A percentile compares a stretch with the other conserved stretches of the same genome.
Evolutionary conservation across 352 stramenopile species (phyloP).

Genomic region (Globisporangium polare): DNA sequence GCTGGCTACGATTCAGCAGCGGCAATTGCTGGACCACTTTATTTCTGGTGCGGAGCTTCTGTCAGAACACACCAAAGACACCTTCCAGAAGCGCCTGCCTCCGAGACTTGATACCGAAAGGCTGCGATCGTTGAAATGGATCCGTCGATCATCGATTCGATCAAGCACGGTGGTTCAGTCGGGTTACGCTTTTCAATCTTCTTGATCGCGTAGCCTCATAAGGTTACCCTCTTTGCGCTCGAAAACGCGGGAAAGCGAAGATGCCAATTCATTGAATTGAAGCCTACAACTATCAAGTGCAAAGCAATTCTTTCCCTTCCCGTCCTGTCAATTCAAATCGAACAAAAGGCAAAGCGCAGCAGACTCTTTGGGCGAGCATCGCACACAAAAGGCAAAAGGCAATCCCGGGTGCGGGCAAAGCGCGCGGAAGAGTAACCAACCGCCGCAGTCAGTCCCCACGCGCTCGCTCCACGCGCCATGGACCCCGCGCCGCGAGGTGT

Average conservation of each 20-base stretch:
- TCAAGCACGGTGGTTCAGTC: too few relatives aligned
- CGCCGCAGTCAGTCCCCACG: not conserved
- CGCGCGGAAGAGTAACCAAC: not conserved
- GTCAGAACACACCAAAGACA: too few relatives aligned
- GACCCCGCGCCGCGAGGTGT: not conserved
- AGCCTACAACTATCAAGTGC: constrained; percentile 35
- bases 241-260: not conserved
- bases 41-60: too few relatives aligned
- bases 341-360: not conserved
- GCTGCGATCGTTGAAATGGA: not conserved
- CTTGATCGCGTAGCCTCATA: not conserved
- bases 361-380: not conserved
- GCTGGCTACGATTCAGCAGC: too few relatives aligned
- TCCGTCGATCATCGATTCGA: too few relatives aligned
- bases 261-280: constrained; percentile 58
- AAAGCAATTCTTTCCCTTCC: constrained; percentile 26
- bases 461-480: not conserved
- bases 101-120: constrained; percentile 17
- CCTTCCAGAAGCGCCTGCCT: too few relatives aligned
- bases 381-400: not conserved
- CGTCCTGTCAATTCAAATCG: constrained; percentile 13
- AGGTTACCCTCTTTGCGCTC: not conserved
- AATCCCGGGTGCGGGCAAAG: not conserved
- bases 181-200: constrained; percentile 5
- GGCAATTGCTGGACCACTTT: too few relatives aligned